phyloP scores from a whole-genome alignment of 2,329 filamentous ascomycete genomes.

The Aspergillus sp. region DNA sequence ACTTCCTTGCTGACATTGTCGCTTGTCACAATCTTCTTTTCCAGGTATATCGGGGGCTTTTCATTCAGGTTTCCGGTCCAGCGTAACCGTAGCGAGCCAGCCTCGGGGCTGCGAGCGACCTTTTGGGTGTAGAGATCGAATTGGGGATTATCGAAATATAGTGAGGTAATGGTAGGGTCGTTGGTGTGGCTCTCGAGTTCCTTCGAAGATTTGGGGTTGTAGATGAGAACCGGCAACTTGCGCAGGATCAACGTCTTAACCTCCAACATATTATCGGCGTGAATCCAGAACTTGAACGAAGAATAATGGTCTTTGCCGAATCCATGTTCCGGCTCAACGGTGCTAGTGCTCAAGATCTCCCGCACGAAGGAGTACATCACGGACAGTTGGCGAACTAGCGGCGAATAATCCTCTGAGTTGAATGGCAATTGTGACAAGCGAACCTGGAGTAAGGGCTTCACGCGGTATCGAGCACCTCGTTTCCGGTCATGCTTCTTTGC shows the following conservation, averaged over 20 bases:
- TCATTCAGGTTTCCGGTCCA: constrained; percentile 87
- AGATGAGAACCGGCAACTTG: constrained; percentile 85
- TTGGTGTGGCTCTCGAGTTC: constrained; percentile 72
- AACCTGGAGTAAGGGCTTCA: constrained; percentile 88
- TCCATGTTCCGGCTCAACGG: constrained; percentile 54
- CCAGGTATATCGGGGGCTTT: constrained; percentile 77
- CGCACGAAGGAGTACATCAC: constrained; percentile 95
- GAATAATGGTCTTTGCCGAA: constrained; percentile 68
- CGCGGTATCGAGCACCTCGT: constrained; percentile 79
- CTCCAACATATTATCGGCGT: constrained; percentile 91
- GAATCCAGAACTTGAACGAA: constrained; percentile 95
- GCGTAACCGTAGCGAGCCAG: constrained; percentile 78
- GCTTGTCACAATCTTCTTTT: constrained; percentile 82
- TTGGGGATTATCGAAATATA: constrained; percentile 89
- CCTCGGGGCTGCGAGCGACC: constrained; percentile 71
- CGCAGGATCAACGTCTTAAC: constrained; percentile 95
- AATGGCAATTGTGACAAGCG: constrained; percentile 85
- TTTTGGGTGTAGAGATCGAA: constrained; percentile 88
- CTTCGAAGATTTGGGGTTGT: constrained; percentile 82
- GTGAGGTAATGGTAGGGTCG: constrained; percentile 88
- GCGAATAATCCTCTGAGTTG: constrained; percentile 92
- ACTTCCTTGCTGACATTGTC: constrained; percentile 76
- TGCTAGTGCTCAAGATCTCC: constrained; percentile 61
- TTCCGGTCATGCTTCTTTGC: constrained; percentile 99
- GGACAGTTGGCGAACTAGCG: constrained; percentile 82